These are phyloP conservation scores for Fraxinus ornus DNA, from an alignment of 305 asterid species.

Conservation along the genomic window DNA sequence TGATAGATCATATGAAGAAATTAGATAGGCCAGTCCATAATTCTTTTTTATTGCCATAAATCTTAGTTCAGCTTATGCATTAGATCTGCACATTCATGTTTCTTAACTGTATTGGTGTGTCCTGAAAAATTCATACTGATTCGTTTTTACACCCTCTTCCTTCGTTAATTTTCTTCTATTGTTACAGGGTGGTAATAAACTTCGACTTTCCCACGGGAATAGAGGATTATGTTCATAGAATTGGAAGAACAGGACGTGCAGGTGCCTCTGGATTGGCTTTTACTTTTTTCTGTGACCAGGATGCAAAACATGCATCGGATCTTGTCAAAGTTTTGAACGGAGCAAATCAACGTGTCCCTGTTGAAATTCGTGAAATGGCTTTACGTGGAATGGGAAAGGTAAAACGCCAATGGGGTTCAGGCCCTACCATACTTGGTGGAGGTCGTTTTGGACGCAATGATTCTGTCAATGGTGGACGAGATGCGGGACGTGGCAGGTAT, in stretches of 20 bases:
- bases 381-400: conserved; percentile 76
- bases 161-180: not conserved
- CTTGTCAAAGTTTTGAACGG: conserved; percentile 87
- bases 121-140: not conserved
- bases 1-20: not conserved
- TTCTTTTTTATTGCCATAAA: not conserved
- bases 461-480: conserved; percentile 49
- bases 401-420: conserved; percentile 69
- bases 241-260: conserved; percentile 98
- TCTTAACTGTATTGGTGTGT: not conserved
- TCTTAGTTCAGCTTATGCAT: not conserved
- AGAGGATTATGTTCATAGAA: conserved; percentile 97
- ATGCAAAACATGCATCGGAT: conserved; percentile 79
- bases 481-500: conserved; percentile 61
- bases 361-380: conserved; percentile 70
- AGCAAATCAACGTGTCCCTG: conserved; percentile 76
- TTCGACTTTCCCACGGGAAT: conserved; percentile 95
- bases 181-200: conserved; percentile 78
- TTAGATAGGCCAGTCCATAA: not conserved
- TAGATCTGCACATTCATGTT: not conserved
- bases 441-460: conserved; percentile 57
- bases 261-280: conserved; percentile 93
- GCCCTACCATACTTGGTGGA: conserved; percentile 62
- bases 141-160: not conserved
- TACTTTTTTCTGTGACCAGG: conserved; percentile 79